phyloP scores from a whole-genome alignment of 768 basidiomycete genomes.

The Agrocybe pediades region DNA sequence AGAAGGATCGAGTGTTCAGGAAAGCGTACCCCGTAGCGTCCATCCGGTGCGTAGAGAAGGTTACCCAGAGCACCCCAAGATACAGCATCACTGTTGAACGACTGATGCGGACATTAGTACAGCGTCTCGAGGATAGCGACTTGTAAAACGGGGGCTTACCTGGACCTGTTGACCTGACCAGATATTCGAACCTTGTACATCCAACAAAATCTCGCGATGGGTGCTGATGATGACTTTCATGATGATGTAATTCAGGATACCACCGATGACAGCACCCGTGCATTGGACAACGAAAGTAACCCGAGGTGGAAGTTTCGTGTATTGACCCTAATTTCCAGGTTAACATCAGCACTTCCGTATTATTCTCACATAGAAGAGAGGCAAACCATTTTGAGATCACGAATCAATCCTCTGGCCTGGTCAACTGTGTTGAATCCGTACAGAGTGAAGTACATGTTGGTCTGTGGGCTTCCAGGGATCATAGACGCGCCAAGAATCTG shows the following conservation, averaged over 20 bases:
- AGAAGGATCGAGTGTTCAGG: constrained; percentile 7
- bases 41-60: constrained; percentile 44
- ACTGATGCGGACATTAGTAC: too few relatives aligned
- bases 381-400: constrained; percentile 55
- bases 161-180: constrained; percentile 49
- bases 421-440: constrained; percentile 48
- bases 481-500: constrained; percentile 53
- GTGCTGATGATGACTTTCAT: constrained; percentile 56
- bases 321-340: constrained; percentile 27
- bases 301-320: constrained; percentile 64
- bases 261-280: constrained; percentile 55
- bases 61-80: constrained; percentile 61
- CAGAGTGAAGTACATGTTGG: constrained; percentile 51
- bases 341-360: too few relatives aligned
- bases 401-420: constrained; percentile 53
- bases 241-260: constrained; percentile 47
- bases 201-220: constrained; percentile 49
- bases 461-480: constrained; percentile 49
- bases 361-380: too few relatives aligned
- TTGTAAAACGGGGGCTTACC: constrained; percentile 7
- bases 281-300: constrained; percentile 63
- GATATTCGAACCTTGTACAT: constrained; percentile 54
- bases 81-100: constrained; percentile 49
- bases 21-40: constrained; percentile 43
- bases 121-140: too few relatives aligned